phyloP scores from a whole-genome alignment of 148 eudicot species.

The Amaranthus hypochondriacus region DNA sequence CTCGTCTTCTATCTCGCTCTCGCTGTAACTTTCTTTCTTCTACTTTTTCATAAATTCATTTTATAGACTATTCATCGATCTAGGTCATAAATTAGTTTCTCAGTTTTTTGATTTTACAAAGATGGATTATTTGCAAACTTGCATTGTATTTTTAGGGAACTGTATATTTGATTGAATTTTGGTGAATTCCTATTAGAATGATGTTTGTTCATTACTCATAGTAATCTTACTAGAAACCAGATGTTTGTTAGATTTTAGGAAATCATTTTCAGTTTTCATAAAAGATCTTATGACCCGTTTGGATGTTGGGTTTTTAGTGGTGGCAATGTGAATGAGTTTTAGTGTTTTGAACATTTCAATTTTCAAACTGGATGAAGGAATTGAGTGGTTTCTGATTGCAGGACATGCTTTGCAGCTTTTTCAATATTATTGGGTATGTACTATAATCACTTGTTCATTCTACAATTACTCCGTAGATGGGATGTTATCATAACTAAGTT shows the following conservation, averaged over 20 bases:
- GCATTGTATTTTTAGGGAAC: no score
- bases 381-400: slow-evolving; percentile 32
- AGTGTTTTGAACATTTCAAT: background rate
- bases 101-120: no score
- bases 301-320: no score
- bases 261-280: no score
- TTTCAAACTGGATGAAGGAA: background rate
- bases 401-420: slow-evolving; percentile 99
- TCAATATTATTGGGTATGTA: slow-evolving; percentile 85
- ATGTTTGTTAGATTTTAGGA: no score
- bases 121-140: no score
- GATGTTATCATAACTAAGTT: slow-evolving; percentile 3
- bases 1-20: slow-evolving; percentile 96
- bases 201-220: no score
- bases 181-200: no score
- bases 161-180: no score
- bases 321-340: no score
- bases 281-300: no score
- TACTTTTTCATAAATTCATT: background rate
- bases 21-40: slow-evolving; percentile 39
- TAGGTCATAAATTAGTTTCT: background rate
- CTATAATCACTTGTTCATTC: background rate
- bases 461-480: background rate
- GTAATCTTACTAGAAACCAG: no score
- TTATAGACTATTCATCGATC: background rate